phyloP scores from a whole-genome alignment of 1,284 basidiomycete species.

The Cryptococcus deneoformans region DNA sequence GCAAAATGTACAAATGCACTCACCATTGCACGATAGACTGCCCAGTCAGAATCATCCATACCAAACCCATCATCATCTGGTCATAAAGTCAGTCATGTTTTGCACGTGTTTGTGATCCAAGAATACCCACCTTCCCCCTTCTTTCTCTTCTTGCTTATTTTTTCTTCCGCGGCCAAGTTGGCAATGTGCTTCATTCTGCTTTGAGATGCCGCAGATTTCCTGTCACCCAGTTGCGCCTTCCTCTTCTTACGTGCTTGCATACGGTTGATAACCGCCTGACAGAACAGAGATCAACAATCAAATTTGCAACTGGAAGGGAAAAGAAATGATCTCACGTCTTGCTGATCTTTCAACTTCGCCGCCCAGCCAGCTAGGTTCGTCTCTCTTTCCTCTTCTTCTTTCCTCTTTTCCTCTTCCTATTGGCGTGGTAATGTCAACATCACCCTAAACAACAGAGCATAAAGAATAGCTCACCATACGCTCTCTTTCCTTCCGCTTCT shows the following conservation, averaged over 20 bases:
- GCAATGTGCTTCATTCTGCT: slow-evolving; percentile 98
- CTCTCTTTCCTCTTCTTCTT: slow-evolving; percentile 75
- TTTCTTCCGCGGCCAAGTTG: slow-evolving; percentile 77
- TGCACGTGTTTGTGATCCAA: neutral
- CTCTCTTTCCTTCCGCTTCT: slow-evolving; percentile 81
- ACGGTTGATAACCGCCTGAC: slow-evolving; percentile 69
- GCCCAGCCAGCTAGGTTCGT: slow-evolving; percentile 71
- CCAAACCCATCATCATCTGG: slow-evolving; percentile 87
- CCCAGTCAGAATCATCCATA: slow-evolving; percentile 95
- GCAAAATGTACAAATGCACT: slow-evolving; percentile 20
- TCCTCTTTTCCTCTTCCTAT: slow-evolving; percentile 65
- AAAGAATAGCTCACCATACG: slow-evolving; percentile 48
- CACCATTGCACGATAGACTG: slow-evolving; percentile 95
- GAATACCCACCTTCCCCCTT: slow-evolving; percentile 63
- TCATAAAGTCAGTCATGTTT: slow-evolving; percentile 7
- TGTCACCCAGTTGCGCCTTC: slow-evolving; percentile 78
- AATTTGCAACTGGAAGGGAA: neutral
- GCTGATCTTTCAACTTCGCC: slow-evolving; percentile 64
- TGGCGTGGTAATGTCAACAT: neutral
- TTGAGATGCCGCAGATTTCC: slow-evolving; percentile 94
- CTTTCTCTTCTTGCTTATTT: slow-evolving; percentile 65
- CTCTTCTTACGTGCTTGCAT: slow-evolving; percentile 82
- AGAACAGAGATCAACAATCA: neutral
- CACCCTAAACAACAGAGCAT: neutral
- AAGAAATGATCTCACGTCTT: slow-evolving; percentile 60